phyloP scores from a whole-genome alignment of 441 rosid species.

The Sinapis alba region DNA sequence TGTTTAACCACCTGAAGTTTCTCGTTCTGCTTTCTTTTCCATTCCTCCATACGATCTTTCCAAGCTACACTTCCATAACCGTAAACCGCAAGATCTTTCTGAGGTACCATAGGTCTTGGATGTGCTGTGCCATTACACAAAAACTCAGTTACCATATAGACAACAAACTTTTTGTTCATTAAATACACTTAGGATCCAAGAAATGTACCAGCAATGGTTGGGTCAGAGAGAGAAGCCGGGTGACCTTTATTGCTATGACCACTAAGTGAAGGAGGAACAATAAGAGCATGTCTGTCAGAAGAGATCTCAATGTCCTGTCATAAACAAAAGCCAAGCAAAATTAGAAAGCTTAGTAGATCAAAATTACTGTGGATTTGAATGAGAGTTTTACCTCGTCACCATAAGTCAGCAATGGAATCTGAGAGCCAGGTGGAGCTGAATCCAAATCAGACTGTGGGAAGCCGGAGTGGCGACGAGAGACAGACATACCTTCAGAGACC shows the following conservation, averaged over 20 bases:
- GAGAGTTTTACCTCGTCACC: slow-evolving; percentile 59
- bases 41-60: slow-evolving; percentile 94
- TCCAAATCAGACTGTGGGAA: slow-evolving; percentile 56
- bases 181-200: background rate
- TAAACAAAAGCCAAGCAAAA: slow-evolving; percentile 11
- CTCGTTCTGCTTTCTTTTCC: slow-evolving; percentile 89
- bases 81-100: slow-evolving; percentile 85
- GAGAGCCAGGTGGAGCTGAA: slow-evolving; percentile 58
- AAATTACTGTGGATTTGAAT: background rate
- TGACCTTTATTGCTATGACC: slow-evolving; percentile 62
- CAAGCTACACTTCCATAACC: slow-evolving; percentile 97
- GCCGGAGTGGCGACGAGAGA: slow-evolving; percentile 56
- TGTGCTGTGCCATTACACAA: slow-evolving; percentile 58
- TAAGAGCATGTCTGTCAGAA: slow-evolving; percentile 70
- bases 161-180: background rate
- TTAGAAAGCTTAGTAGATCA: slow-evolving; percentile 12
- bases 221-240: slow-evolving; percentile 60
- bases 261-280: slow-evolving; percentile 59
- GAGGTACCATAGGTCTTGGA: slow-evolving; percentile 91
- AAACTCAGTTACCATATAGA: slow-evolving; percentile 15
- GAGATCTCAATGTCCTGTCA: slow-evolving; percentile 65
- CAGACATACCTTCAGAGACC: slow-evolving; percentile 50
- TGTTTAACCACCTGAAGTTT: slow-evolving; percentile 82
- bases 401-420: slow-evolving; percentile 72
- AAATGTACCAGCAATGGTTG: slow-evolving; percentile 57